Evolutionary conservation across 2,329 filamentous ascomycete genomes (phyloP).

Genomic region (Alternaria atra): DNA sequence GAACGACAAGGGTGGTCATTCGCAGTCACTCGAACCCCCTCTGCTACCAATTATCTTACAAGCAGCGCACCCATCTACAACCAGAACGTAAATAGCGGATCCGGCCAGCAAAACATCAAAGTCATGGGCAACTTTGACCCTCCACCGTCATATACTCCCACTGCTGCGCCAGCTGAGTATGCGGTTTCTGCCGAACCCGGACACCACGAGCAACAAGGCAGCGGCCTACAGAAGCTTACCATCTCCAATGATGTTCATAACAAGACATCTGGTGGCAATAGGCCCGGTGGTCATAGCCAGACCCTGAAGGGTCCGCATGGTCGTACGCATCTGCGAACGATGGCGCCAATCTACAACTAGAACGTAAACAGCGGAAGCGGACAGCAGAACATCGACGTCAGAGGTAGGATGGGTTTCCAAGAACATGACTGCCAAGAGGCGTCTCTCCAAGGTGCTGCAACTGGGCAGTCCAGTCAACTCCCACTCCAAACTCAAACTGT

Average conservation of each 20-base stretch:
- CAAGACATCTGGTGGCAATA: neutral
- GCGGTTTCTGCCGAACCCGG: neutral
- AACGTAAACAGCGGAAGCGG: neutral
- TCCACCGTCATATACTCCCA: neutral
- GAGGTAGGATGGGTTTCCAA: neutral
- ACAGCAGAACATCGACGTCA: neutral
- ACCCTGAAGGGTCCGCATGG: neutral
- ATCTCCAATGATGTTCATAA: neutral
- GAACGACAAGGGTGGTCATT: neutral
- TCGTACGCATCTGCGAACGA: neutral
- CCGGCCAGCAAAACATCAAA: neutral
- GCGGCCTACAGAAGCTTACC: neutral
- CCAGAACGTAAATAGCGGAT: neutral
- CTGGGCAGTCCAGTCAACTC: neutral
- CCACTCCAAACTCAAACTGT: neutral
- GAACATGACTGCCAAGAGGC: neutral
- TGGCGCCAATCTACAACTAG: neutral
- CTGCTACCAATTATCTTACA: neutral
- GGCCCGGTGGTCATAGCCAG: neutral
- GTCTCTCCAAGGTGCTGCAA: neutral
- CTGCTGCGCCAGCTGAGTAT: neutral
- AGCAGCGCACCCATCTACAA: neutral
- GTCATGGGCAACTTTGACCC: neutral
- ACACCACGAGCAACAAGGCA: neutral
- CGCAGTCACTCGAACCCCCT: neutral